Base-by-base conservation (phyloP, 805 yeast species). In the Clavispora santaluciae region DNA sequence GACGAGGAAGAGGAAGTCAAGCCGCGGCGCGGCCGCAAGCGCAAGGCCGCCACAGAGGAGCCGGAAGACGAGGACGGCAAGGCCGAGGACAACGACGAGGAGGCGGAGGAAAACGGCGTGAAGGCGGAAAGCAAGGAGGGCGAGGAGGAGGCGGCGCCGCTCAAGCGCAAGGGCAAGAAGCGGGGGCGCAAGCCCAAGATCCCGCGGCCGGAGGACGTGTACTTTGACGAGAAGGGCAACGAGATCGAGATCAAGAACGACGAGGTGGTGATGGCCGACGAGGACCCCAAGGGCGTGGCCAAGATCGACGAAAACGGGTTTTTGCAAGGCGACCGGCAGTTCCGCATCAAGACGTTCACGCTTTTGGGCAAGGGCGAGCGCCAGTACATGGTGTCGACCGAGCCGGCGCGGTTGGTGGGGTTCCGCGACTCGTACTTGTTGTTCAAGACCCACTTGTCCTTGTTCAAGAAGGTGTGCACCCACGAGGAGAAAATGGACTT, bases 361-460 rank as follows among this genome's bases (percentile, higher is more conserved):
- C 69, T 84, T 7, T 57, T 68, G 31, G 81, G 79, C 4, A 70
- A 78, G 41, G 96, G 95, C 7, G 77, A 79, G 16, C 73, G 81
- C 49, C 70, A 81, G 43, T 93, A 79, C 61, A 90, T 91, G 95
- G 76, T 93, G 36, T 83, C 95, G 2, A 90, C 98, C 0, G 99
- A 93, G 57, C 96, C 96, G 2, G 97, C 99, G 1, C 76, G 98
- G 51, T 80, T 91, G 55, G 88, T 91, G 46, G 98, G 97, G 3
- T 86, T 89, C 65, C 75, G 96, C 51, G 97, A 91, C 58, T 86
- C 96, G 2, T 89, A 91, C 55, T 69, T 89, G 39, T 71, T 91
- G 44, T 89, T 91, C 66, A 95, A 90, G 57, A 85, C 89, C 37
- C 96, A 91, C 64, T 76, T 80, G 38, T 71, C 78, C 38, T 68